Conservation (phyloP, 306 rosid species). For the Inga laurina region DNA sequence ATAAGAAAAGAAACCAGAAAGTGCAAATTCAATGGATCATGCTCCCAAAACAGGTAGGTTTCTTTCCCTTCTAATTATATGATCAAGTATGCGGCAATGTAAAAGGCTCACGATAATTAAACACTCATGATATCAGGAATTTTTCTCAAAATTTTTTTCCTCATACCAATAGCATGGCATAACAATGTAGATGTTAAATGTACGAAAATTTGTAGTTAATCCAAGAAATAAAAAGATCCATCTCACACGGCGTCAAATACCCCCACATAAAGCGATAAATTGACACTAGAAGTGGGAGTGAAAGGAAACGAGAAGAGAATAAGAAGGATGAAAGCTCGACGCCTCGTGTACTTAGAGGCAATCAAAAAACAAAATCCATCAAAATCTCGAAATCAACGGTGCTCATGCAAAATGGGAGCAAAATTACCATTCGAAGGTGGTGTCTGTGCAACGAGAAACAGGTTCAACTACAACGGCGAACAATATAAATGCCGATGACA, state of each 20-base stretch:
- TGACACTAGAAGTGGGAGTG: background rate
- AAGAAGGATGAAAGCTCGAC: background rate
- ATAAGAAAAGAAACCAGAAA: background rate
- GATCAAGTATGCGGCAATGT: too few species aligned
- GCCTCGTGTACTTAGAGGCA: background rate
- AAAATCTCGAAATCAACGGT: background rate
- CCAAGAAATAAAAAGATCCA: background rate
- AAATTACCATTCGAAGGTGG: background rate
- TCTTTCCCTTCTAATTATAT: background rate
- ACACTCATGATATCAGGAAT: too few species aligned
- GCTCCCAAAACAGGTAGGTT: background rate
- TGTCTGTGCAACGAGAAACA: background rate
- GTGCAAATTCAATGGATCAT: background rate
- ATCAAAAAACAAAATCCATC: background rate
- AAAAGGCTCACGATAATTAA: too few species aligned
- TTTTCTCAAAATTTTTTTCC: too few species aligned
- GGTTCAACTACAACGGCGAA: background rate
- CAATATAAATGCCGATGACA: background rate
- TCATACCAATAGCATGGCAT: too few species aligned
- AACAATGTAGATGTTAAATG: background rate
- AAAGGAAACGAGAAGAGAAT: background rate
- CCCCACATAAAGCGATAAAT: background rate
- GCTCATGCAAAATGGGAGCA: background rate
- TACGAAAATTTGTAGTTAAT: background rate
- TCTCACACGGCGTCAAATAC: background rate